Percentiles rank a stretch among this genome's conserved stretches.
Conservation (phyloP, 2,329 filamentous ascomycete species). For the Tolypocladium paradoxum region DNA sequence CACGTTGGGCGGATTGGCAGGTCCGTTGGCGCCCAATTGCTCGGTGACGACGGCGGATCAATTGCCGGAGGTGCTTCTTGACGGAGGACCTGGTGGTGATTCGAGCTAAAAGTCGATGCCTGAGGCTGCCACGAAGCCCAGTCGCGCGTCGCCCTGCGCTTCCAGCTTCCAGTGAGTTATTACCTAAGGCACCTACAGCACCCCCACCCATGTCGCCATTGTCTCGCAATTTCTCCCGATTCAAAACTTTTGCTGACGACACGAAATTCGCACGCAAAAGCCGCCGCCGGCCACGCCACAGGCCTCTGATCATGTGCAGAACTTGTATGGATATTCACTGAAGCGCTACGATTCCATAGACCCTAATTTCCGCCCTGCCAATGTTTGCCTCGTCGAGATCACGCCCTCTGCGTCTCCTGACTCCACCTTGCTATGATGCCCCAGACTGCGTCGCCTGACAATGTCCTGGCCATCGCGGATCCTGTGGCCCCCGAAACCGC, state of each 20-base stretch:
- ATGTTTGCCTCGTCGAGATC: slow-evolving; percentile 48
- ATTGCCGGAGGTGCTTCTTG: slow-evolving; percentile 1
- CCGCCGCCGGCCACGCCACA: slow-evolving; percentile 33
- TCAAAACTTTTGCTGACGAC: slow-evolving; percentile 43
- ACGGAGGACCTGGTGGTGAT: slow-evolving; percentile 20
- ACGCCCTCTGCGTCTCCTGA: slow-evolving; percentile 34
- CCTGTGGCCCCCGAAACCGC: slow-evolving; percentile 14
- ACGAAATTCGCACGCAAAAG: slow-evolving; percentile 30
- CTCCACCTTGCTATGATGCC: slow-evolving; percentile 43
- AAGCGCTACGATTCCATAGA: slow-evolving; percentile 40
- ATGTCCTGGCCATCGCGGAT: slow-evolving; percentile 21
- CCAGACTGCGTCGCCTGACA: slow-evolving; percentile 47
- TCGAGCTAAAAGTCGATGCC: slow-evolving; percentile 15
- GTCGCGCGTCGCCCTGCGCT: too few relatives aligned
- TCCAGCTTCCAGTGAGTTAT: too few relatives aligned
- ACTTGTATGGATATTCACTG: slow-evolving; percentile 32
- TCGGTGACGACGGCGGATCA: slow-evolving; percentile 10
- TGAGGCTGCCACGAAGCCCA: slow-evolving; percentile 25
- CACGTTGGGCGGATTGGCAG: slow-evolving; percentile 22
- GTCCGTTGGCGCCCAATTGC: slow-evolving; percentile 24
- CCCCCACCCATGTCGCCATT: slow-evolving; percentile 6
- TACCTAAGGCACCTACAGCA: too few relatives aligned
- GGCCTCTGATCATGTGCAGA: slow-evolving; percentile 45
- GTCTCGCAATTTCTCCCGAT: slow-evolving; percentile 19
- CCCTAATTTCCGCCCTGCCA: slow-evolving; percentile 42